Conservation (phyloP, 2,329 filamentous ascomycete genomes). For the Didymella segeticola region DNA sequence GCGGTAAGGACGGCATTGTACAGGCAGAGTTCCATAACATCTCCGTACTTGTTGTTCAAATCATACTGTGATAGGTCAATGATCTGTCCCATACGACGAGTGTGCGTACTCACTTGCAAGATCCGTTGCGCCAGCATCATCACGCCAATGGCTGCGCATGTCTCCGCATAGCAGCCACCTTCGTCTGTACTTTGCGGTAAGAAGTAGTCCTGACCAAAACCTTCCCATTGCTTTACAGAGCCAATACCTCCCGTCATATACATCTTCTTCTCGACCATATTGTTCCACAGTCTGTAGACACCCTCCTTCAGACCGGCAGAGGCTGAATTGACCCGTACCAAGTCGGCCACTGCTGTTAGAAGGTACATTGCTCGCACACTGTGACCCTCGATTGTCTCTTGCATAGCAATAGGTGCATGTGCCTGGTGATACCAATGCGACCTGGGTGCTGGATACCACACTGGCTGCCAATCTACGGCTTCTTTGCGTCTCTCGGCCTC, state of each 20-base stretch:
- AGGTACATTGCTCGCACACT: conserved; percentile 7
- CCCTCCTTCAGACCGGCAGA: conserved; percentile 34
- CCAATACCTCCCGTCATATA: conserved; percentile 69
- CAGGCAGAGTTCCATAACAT: conserved; percentile 66
- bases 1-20: conserved; percentile 67
- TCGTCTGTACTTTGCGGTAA: conserved; percentile 65
- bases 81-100: no score
- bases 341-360: neutral
- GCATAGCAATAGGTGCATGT: neutral
- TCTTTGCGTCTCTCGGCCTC: neutral
- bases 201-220: conserved; percentile 64
- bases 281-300: conserved; percentile 61
- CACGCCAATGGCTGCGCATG: conserved; percentile 52
- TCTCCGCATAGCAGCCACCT: conserved; percentile 68
- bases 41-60: conserved; percentile 60
- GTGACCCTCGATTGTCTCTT: conserved; percentile 2
- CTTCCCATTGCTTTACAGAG: conserved; percentile 64
- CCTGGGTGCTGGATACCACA: conserved; percentile 4
- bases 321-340: neutral
- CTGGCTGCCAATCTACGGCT: neutral
- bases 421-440: conserved; percentile 6
- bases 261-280: conserved; percentile 66
- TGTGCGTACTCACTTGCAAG: neutral
- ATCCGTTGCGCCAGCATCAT: conserved; percentile 11
- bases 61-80: conserved; percentile 36